Evolutionary conservation across 805 yeast species (phyloP), one percentile per base, ranked within the genome.

Genomic region (Starmerella scarabaei): DNA sequence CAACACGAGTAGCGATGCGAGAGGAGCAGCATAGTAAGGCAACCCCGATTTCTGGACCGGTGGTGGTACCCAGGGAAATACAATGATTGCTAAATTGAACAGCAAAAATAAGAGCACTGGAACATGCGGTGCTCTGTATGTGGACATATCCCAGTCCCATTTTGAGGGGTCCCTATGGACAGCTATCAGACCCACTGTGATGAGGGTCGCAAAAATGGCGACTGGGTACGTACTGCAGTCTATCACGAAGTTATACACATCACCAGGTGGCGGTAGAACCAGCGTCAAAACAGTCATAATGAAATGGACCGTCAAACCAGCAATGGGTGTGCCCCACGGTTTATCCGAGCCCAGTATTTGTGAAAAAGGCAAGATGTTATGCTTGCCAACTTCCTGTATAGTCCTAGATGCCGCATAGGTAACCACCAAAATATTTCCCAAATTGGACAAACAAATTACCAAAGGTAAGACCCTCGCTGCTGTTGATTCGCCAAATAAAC

Each of bases 371-470:
- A 75, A 51, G 14, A 67, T 41, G 16, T 61, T 49, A 48, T 71
- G 74, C 33, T 55, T 59, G 1, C 77, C 80, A 34, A 75, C 58
- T 47, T 72, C 78, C 48, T 70, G 72, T 49, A 71, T 72, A 33
- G 76, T 77, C 27, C 73, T 55, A 6, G 76, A 66, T 42, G 72
- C 76, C 3, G 80, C 76, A 52, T 68, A 76, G 5, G 75, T 64
- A 3, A 75, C 82, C 28, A 76, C 81, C 36, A 75, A 59, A 11
- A 75, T 75, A 48, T 75, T 76, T 2, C 82, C 82, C 33, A 76
- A 59, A 40, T 75, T 75, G 14, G 80, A 75, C 18, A 72, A 53
- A 3, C 79, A 69, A n/a, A 75, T 74, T 17, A 73, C 57, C 9
- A 75, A 54, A 1, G 81, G 80, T 26, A 75, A 58, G 0, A 73